phyloP scores from a whole-genome alignment of 2,329 filamentous ascomycete species.

The Chrysosporium queenslandicum region DNA sequence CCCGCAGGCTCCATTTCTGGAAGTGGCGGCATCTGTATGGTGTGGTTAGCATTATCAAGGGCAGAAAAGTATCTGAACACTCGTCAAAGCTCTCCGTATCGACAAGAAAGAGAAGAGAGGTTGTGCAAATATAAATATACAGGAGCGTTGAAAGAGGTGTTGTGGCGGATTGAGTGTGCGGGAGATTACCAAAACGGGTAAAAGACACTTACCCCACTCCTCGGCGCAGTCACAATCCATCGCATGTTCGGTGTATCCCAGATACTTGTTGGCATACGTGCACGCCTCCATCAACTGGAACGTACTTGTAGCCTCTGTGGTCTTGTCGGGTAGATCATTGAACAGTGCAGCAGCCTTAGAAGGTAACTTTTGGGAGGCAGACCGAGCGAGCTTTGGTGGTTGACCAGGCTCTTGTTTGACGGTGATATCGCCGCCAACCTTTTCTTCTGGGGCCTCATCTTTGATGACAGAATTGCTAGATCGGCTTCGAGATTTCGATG shows the following conservation, averaged over 20 bases:
- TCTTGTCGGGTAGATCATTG: slow-evolving; percentile 65
- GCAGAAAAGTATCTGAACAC: not conserved
- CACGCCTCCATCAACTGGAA: slow-evolving; percentile 80
- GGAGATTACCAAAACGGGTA: not conserved
- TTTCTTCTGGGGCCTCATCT: slow-evolving; percentile 41
- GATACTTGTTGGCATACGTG: slow-evolving; percentile 80
- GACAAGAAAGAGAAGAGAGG: not conserved
- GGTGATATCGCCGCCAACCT: slow-evolving; percentile 51
- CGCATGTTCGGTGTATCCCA: slow-evolving; percentile 84
- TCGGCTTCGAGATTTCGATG: slow-evolving; percentile 19
- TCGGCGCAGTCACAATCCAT: slow-evolving; percentile 92
- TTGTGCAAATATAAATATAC: too few species aligned
- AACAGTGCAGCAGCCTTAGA: slow-evolving; percentile 58
- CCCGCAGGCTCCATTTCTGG: slow-evolving; percentile 72
- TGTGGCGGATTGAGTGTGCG: not conserved
- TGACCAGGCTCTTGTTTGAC: slow-evolving; percentile 56
- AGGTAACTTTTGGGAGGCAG: slow-evolving; percentile 59
- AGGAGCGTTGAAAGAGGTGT: too few species aligned
- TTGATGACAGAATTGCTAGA: slow-evolving; percentile 25
- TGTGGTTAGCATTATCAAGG: slow-evolving; percentile 17
- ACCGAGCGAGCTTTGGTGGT: slow-evolving; percentile 62
- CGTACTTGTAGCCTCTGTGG: slow-evolving; percentile 59
- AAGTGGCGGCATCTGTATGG: slow-evolving; percentile 41
- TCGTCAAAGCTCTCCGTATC: not conserved
- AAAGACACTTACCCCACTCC: slow-evolving; percentile 70